Evolutionary conservation across 192 early-diverging fungal genomes (phyloP), one percentile per base, ranked within the genome.

Genomic region (Spizellomyces punctatus): DNA sequence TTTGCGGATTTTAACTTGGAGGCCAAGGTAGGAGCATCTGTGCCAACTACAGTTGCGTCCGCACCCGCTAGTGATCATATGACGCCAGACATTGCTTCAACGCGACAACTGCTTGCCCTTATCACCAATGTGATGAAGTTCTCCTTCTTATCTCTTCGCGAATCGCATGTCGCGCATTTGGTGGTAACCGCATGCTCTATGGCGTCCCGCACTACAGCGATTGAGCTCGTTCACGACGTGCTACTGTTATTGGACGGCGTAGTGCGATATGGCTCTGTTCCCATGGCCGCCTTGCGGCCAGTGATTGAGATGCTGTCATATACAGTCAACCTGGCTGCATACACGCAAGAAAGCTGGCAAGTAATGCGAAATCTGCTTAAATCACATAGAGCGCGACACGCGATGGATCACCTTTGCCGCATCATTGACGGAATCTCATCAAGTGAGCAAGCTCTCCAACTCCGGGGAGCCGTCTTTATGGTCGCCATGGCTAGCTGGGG

Each of bases 361-460:
- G 86, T 89, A 56, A 86, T 89, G 69, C 75, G 78, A 22, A 89
- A 90, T 72, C 69, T 91, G 44, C 73, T 91, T 63, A 80, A 79
- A 52, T 88, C 86, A 42, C 89, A 89, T 49, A 85, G 83, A 60
- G 87, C 85, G 0, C 83, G 86, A n/a, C 84, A 76, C 36, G 76
- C 85, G 4, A 85, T 88, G 21, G 72, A 81, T 54, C 79, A 81
- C 2, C 60, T 91, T 16, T 90, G 85, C 65, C 75, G 83, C 36
- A 82, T 84, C 52, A 48, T 89, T 27, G 27, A 36, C 27, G 27
- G 27, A 36, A 42, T 63, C 54, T 14, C 67, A 57, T 12, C 45
- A 65, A 27, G 19, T 63, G 42, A 58, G 21, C 12, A 21, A 60
- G 14, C 27, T 17, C 54, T 59, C 46, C 60, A 83, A 9, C 73